A percentile compares a stretch with the other conserved stretches of the same genome.
These are phyloP conservation scores for Paramarasmius palmivorus DNA, from an alignment of 1,284 basidiomycete genomes.

Conservation along the genomic window DNA sequence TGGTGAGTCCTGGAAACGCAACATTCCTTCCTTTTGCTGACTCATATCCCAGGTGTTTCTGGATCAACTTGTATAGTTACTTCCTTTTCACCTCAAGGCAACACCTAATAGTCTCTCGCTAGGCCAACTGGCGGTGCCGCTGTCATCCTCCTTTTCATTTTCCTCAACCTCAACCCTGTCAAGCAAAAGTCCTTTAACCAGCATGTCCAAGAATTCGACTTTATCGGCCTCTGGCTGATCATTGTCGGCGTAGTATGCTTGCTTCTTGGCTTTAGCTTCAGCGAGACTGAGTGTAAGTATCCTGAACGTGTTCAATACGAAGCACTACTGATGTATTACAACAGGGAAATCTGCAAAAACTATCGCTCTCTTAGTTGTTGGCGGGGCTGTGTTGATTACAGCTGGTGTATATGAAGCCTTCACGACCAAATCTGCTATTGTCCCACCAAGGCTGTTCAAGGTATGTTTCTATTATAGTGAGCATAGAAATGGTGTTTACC, in stretches of 20 bases:
- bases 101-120: constrained; percentile 10
- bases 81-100: constrained; percentile 7
- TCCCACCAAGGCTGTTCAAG: constrained; percentile 80
- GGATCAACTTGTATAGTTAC: constrained; percentile 62
- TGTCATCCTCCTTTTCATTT: constrained; percentile 70
- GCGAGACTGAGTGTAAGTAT: constrained; percentile 63
- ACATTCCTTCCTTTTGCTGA: constrained; percentile 4
- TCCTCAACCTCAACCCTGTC: constrained; percentile 82
- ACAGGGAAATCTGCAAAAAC: constrained; percentile 50
- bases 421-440: constrained; percentile 77
- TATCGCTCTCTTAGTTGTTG: constrained; percentile 75
- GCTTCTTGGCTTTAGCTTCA: constrained; percentile 82
- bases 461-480: constrained; percentile 30
- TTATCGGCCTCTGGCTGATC: constrained; percentile 71
- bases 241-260: constrained; percentile 74
- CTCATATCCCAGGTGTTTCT: constrained; percentile 59
- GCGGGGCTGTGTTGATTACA: constrained; percentile 55
- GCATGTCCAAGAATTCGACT: constrained; percentile 74
- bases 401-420: constrained; percentile 66
- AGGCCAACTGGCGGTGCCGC: constrained; percentile 81
- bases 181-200: constrained; percentile 55
- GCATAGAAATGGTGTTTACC: not conserved
- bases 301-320: not conserved
- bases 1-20: constrained; percentile 43
- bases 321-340: not conserved